These are phyloP conservation scores for Hymenoscyphus fraxineus DNA, from an alignment of 2,329 filamentous ascomycete species.

Conservation along the genomic window DNA sequence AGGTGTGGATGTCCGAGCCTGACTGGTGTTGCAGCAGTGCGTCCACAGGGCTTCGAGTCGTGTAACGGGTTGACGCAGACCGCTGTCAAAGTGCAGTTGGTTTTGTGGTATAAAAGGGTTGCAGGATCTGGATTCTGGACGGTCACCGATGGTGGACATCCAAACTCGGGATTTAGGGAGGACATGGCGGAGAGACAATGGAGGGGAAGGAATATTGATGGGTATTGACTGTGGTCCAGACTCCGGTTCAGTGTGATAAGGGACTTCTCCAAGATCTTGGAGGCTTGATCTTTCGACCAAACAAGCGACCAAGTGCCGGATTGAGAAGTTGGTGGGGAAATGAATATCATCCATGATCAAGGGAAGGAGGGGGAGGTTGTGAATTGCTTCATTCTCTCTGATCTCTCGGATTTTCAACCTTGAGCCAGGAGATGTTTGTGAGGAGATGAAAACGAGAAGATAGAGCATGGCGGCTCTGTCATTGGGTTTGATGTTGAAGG, in stretches of 20 bases:
- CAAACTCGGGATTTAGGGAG: background rate
- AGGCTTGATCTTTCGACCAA: background rate
- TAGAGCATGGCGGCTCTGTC: background rate
- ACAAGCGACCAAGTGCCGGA: background rate
- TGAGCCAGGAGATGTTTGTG: background rate
- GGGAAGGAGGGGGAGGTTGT: background rate
- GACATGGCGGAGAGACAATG: background rate
- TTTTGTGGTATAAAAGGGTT: background rate
- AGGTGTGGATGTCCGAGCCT: background rate
- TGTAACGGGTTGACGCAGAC: background rate
- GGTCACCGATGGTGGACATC: background rate
- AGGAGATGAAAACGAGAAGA: background rate
- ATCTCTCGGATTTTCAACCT: too few species aligned
- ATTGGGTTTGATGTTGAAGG: background rate
- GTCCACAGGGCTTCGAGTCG: background rate
- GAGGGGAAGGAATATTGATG: too few species aligned
- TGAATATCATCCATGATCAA: background rate
- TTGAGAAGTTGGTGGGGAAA: background rate
- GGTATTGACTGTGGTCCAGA: background rate
- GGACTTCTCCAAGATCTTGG: background rate
- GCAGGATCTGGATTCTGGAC: background rate
- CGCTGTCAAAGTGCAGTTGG: background rate
- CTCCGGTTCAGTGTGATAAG: too few species aligned
- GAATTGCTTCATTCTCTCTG: background rate
- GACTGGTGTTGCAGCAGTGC: background rate